Conservation (phyloP, 2,329 filamentous ascomycete species). For the Sarocladium strictum region DNA sequence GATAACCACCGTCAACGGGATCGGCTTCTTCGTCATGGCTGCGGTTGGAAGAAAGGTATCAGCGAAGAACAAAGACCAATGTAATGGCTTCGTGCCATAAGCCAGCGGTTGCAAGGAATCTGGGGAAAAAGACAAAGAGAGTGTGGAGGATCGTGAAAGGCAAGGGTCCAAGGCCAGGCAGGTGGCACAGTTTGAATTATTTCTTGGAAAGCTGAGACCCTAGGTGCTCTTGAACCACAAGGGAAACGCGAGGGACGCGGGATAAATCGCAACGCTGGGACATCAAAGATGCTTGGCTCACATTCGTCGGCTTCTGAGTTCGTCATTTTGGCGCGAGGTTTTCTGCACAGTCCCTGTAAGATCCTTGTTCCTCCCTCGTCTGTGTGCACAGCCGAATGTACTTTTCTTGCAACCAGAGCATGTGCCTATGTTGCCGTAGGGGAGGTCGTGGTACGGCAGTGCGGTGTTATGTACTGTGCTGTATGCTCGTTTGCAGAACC, state of each 20-base stretch:
- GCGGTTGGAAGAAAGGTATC: constrained; percentile 21
- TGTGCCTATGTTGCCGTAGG: background rate
- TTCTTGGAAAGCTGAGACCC: background rate
- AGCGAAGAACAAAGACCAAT: constrained; percentile 10
- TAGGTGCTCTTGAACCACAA: background rate
- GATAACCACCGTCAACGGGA: constrained; percentile 50
- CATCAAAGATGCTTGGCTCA: constrained; percentile 7
- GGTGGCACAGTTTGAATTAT: background rate
- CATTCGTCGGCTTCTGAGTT: constrained; percentile 10
- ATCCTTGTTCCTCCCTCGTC: background rate
- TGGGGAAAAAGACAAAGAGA: constrained; percentile 7
- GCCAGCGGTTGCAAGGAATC: constrained; percentile 5
- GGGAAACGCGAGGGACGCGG: constrained; percentile 1
- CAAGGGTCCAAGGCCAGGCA: constrained; percentile 4
- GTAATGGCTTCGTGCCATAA: constrained; percentile 9
- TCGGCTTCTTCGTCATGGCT: constrained; percentile 57
- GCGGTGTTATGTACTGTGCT: constrained; percentile 9
- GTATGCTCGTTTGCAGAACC: constrained; percentile 7
- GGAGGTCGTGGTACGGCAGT: constrained; percentile 5
- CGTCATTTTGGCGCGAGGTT: constrained; percentile 9
- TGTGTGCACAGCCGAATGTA: constrained; percentile 4
- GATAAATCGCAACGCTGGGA: constrained; percentile 6
- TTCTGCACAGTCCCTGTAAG: constrained; percentile 7
- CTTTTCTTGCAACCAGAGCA: background rate
- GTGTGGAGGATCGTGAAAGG: constrained; percentile 8